Base-by-base conservation (phyloP, 2,329 filamentous ascomycete genomes). In the Diplodia seriata region DNA sequence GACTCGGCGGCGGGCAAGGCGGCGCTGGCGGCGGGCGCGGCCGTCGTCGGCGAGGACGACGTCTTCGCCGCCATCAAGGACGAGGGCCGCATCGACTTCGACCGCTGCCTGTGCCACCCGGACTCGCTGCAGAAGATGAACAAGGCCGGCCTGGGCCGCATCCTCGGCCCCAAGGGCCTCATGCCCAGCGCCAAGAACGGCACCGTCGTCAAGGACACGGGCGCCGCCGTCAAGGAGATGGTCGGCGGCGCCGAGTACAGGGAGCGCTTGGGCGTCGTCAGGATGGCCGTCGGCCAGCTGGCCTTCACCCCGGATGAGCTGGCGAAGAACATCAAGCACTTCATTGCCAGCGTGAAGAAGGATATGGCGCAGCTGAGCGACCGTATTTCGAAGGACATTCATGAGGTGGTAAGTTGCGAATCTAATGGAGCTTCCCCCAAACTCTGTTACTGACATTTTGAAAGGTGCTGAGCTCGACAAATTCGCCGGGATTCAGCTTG, bases 101-200 rank as follows among this genome's bases (percentile, higher is more conserved):
- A 98, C 78, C 86, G 92, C 67, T 91, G 93, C 70, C 88, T 99
- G 73, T 97, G 93, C 81, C 94, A 97, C 79, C 85, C 86, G 62
- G 88, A 92, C 73, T 93, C 90, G 73, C 84, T 95, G 72, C 85
- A 86, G 64, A 93, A 91, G 68, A 83, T 99, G 74, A 91, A 90
- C 77, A 94, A 95, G 83, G 90, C 93, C 43, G 88, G 87, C 0
- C 79, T 99, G 70, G 94, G 91, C 71, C 87, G 90, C 71, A 86
- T 97, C 53, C 84, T 99, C 23, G 95, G 95, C 75, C 95, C 96
- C 55, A 90, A 88, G 79, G 94, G 94, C 2, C 80, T 99, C 75
- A 98, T 99, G 95, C 95, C 95, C 6, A 96, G 88, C 77, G 82
- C 86, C 69, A 97, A 97, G 84, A 88, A 88, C 70, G 93, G 93